Conservation (phyloP, 2,329 filamentous ascomycete genomes). For the Alternaria dauci region DNA sequence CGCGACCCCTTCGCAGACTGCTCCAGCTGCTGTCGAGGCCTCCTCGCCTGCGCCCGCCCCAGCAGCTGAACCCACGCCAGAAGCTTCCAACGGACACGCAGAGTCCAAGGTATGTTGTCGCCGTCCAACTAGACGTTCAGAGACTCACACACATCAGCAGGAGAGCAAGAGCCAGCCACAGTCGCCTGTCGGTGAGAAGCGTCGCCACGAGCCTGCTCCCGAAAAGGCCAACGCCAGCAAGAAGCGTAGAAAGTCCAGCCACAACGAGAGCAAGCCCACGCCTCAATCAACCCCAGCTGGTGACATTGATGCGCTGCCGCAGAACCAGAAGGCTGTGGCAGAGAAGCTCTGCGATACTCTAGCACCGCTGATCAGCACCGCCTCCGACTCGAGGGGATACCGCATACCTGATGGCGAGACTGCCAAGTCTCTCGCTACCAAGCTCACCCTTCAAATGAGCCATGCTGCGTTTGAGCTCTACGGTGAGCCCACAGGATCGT, state of each 20-base stretch:
- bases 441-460: constrained; percentile 81
- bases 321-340: constrained; percentile 73
- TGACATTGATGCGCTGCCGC: constrained; percentile 59
- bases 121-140: not conserved
- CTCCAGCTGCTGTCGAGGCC: constrained; percentile 17
- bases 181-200: constrained; percentile 49
- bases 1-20: constrained; percentile 26
- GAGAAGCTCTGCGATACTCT: constrained; percentile 76
- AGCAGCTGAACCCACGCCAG: constrained; percentile 17
- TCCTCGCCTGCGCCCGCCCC: constrained; percentile 25
- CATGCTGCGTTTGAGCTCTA: constrained; percentile 67
- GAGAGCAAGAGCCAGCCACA: constrained; percentile 42
- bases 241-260: constrained; percentile 51
- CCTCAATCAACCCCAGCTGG: constrained; percentile 16
- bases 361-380: constrained; percentile 68
- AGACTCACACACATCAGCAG: constrained; percentile 29
- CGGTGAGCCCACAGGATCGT: constrained; percentile 56
- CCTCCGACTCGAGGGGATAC: constrained; percentile 72
- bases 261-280: constrained; percentile 36
- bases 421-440: constrained; percentile 70
- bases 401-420: constrained; percentile 70
- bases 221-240: constrained; percentile 45
- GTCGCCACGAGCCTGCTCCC: constrained; percentile 42
- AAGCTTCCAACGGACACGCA: constrained; percentile 35
- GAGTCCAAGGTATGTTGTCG: constrained; percentile 33